phyloP scores from a whole-genome alignment of 2,329 filamentous ascomycete genomes.

The Apiospora rasikravindrae region DNA sequence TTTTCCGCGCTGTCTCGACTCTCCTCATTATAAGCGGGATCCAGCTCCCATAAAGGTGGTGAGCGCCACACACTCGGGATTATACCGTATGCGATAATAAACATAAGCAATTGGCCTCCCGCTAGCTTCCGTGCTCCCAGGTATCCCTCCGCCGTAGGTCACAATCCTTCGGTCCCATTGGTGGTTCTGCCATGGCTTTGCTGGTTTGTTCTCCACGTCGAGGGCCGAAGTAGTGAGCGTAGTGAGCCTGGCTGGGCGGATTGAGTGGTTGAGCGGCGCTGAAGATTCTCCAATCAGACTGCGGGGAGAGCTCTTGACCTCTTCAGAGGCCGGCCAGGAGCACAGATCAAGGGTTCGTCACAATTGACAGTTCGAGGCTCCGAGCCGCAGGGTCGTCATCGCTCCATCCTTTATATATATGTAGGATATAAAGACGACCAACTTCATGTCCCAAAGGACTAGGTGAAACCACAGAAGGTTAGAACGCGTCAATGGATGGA shows the following conservation, averaged over 20 bases:
- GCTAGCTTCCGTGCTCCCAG: conserved; percentile 14
- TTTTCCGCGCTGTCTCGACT: neutral
- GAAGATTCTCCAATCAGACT: conserved; percentile 39
- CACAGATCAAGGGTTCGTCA: conserved; percentile 43
- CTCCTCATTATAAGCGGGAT: neutral
- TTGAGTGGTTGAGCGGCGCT: conserved; percentile 36
- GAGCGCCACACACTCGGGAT: neutral
- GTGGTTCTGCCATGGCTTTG: conserved; percentile 11
- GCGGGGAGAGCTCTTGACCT: conserved; percentile 30
- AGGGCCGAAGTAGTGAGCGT: neutral
- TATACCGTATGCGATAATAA: conserved; percentile 6
- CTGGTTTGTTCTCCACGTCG: conserved; percentile 13
- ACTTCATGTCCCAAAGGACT: conserved; percentile 12
- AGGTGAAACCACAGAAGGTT: neutral
- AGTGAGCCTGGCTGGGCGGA: conserved; percentile 26
- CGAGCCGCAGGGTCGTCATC: conserved; percentile 31
- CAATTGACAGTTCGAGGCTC: conserved; percentile 30
- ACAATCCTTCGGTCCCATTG: neutral
- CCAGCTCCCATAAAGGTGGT: conserved; percentile 2
- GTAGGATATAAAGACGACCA: neutral
- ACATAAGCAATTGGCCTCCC: conserved; percentile 9
- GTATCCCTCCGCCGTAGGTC: neutral
- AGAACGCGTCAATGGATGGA: neutral
- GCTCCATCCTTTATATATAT: conserved; percentile 9
- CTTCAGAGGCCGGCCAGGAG: conserved; percentile 35